Percentiles rank a stretch among this genome's conserved stretches.
These are phyloP conservation scores for Prorocentrum cordatum DNA, from an alignment of 169 alveolate genomes.

Conservation along the genomic window DNA sequence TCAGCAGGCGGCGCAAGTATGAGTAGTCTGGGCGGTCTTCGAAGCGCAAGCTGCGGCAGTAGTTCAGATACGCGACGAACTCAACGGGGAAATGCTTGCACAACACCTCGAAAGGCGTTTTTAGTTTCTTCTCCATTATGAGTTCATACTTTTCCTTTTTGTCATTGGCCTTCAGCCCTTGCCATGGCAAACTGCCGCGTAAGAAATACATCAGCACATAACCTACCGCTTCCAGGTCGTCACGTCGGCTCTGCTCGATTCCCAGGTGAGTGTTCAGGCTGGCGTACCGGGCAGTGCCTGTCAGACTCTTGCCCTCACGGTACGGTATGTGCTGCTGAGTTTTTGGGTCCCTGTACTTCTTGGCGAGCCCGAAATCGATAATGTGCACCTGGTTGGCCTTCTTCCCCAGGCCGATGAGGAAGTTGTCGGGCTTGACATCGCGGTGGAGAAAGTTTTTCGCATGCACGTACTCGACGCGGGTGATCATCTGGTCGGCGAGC, in stretches of 20 bases:
- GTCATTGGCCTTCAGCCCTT: constrained; percentile 88
- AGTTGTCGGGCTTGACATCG: constrained; percentile 96
- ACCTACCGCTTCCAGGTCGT: constrained; percentile 97
- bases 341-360: constrained; percentile 73
- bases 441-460: constrained; percentile 91
- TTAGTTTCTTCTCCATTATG: constrained; percentile 95
- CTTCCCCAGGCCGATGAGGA: constrained; percentile 86
- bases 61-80: constrained; percentile 83
- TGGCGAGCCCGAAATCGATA: constrained; percentile 48
- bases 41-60: constrained; percentile 88
- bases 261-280: constrained; percentile 98
- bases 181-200: constrained; percentile 99
- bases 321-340: constrained; percentile 94
- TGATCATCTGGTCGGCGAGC: constrained; percentile 72
- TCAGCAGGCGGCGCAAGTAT: neutral
- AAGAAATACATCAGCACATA: constrained; percentile 93
- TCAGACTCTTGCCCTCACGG: constrained; percentile 93
- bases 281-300: constrained; percentile 97
- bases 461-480: constrained; percentile 89
- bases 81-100: constrained; percentile 87
- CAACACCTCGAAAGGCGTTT: constrained; percentile 91
- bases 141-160: constrained; percentile 95
- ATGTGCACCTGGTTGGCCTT: constrained; percentile 81
- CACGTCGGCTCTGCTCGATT: constrained; percentile 93
- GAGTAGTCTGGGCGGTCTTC: constrained; percentile 91